A percentile compares a stretch with the other conserved stretches of the same genome.
These are phyloP conservation scores for Trichophyton simii DNA, from an alignment of 2,329 filamentous ascomycete species.

Conservation along the genomic window DNA sequence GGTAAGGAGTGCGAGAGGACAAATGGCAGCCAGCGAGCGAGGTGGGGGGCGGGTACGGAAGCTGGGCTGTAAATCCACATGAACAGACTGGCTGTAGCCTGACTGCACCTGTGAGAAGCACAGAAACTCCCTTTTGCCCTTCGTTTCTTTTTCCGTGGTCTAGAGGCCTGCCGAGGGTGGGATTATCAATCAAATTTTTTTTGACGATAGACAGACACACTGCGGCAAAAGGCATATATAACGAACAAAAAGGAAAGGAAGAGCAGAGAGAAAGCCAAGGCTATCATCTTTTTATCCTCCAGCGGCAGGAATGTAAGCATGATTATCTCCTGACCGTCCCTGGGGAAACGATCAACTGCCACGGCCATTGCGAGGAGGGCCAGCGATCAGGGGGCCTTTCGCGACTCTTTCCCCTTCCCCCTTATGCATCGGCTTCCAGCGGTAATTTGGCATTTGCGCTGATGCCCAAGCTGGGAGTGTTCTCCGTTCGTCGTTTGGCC, in stretches of 20 bases:
- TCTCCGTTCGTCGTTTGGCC: neutral
- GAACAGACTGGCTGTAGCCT: neutral
- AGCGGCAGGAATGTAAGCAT: neutral
- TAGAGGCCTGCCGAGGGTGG: neutral
- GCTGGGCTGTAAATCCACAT: neutral
- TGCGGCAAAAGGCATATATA: neutral
- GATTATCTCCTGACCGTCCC: neutral
- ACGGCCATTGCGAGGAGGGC: neutral
- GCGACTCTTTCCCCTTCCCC: neutral
- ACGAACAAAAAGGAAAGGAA: neutral
- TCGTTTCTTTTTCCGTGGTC: neutral
- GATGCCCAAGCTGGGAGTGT: neutral
- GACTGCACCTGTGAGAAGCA: neutral
- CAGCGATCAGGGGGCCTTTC: neutral
- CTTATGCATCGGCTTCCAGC: neutral
- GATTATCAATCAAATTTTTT: conserved; percentile 1
- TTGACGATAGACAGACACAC: neutral
- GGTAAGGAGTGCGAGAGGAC: neutral
- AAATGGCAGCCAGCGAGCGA: neutral
- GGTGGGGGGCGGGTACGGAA: conserved; percentile 1
- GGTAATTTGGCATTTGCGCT: conserved; percentile 1
- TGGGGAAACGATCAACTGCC: neutral
- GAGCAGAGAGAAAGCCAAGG: neutral
- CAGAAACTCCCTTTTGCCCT: neutral
- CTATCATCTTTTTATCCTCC: neutral